Percentiles rank a stretch among this genome's conserved stretches.
These are phyloP conservation scores for Tephrocybe rancida DNA, from an alignment of 768 basidiomycete genomes.

Conservation along the genomic window DNA sequence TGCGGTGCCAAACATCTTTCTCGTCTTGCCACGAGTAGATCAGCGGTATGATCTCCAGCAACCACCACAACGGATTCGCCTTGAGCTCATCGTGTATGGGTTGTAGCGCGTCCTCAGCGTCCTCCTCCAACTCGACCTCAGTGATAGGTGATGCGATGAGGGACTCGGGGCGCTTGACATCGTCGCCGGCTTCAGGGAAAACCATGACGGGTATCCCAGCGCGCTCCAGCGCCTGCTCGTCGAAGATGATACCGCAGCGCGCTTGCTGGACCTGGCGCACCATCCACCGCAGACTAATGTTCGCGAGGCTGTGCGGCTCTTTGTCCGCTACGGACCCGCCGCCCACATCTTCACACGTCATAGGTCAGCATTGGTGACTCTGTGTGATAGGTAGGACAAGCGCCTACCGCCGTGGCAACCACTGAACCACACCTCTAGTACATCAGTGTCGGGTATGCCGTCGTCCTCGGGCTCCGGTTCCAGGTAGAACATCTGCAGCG, in stretches of 20 bases:
- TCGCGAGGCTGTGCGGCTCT: conserved; percentile 45
- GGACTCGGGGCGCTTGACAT: conserved; percentile 26
- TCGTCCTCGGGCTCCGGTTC: conserved; percentile 11
- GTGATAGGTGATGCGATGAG: conserved; percentile 27
- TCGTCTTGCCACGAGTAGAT: conserved; percentile 58
- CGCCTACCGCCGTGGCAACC: conserved; percentile 70
- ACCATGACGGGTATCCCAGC: conserved; percentile 13
- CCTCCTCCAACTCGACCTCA: conserved; percentile 10
- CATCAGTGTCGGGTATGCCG: conserved; percentile 37
- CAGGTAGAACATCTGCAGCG: not conserved
- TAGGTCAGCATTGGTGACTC: not conserved
- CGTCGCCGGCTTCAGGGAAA: not conserved
- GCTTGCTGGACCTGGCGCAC: conserved; percentile 62
- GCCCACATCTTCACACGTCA: conserved; percentile 62
- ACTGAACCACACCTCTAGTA: conserved; percentile 81
- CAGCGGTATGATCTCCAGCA: conserved; percentile 68
- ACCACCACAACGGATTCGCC: conserved; percentile 57
- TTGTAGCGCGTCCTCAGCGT: conserved; percentile 42
- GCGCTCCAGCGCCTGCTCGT: conserved; percentile 45
- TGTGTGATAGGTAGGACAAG: not conserved
- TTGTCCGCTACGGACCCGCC: conserved; percentile 58
- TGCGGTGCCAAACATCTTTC: conserved; percentile 53
- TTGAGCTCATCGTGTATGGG: conserved; percentile 57
- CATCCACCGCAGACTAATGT: conserved; percentile 81
- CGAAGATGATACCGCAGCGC: conserved; percentile 63